phyloP scores from a whole-genome alignment of 371 early-diverging fungal species.

The Saksenaea oblongispora region DNA sequence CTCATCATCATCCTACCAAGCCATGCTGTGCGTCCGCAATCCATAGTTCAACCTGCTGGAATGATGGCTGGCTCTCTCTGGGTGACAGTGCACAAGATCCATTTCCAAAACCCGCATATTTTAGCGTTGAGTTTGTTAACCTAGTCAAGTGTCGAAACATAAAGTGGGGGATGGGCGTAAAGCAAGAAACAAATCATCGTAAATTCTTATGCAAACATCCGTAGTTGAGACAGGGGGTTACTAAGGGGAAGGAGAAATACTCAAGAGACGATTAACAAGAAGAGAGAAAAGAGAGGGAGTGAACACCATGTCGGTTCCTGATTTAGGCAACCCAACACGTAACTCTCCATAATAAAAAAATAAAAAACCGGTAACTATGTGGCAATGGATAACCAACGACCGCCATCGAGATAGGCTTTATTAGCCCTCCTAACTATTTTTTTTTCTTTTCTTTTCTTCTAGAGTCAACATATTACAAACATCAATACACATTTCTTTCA shows the following conservation, averaged over 20 bases:
- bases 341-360: no score
- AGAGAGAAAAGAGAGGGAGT: not conserved
- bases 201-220: not conserved
- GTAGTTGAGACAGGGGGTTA: not conserved
- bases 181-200: not conserved
- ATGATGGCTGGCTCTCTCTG: conserved; percentile 3
- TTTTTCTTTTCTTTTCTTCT: no score
- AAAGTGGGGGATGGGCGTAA: not conserved
- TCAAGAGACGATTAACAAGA: not conserved
- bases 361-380: no score
- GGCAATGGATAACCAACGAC: no score
- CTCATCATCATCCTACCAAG: conserved; percentile 9
- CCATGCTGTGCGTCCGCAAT: conserved; percentile 19
- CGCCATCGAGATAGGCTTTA: no score
- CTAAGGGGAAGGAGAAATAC: conserved; percentile 2
- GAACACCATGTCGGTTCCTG: not conserved
- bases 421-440: no score
- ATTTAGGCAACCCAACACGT: not conserved
- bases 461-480: no score
- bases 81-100: conserved; percentile 18
- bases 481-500: no score
- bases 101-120: conserved; percentile 15
- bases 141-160: conserved; percentile 30
- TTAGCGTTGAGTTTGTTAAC: conserved; percentile 16
- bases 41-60: conserved; percentile 5